Evolutionary conservation across 2,329 filamentous ascomycete genomes (phyloP).

Genomic region (Alternaria hordeiaustralica): DNA sequence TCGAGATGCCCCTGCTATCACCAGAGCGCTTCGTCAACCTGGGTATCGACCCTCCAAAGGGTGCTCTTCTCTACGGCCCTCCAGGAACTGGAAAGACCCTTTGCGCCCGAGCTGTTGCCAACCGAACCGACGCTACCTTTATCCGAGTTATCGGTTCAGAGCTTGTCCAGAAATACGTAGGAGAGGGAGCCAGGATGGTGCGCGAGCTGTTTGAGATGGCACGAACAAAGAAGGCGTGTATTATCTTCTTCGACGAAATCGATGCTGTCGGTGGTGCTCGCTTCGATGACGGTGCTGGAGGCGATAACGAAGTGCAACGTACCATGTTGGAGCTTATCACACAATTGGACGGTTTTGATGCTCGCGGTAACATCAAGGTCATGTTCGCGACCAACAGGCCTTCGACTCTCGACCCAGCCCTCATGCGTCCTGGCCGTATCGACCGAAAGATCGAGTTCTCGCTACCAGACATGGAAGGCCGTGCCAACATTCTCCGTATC

Average conservation of each 20-base stretch:
- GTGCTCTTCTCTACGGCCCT: conserved; percentile 92
- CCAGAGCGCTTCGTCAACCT: conserved; percentile 97
- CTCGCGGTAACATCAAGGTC: conserved; percentile 97
- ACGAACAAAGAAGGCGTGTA: conserved; percentile 98
- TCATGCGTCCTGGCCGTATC: conserved; percentile 97
- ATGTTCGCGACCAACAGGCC: conserved; percentile 99
- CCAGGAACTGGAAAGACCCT: conserved; percentile 99
- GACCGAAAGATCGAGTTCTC: conserved; percentile 99
- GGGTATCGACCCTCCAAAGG: conserved; percentile 98
- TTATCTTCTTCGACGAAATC: conserved; percentile 99
- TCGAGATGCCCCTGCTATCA: conserved; percentile 96
- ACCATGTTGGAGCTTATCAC: conserved; percentile 99
- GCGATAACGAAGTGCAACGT: conserved; percentile 96
- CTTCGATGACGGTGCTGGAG: conserved; percentile 95
- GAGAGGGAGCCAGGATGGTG: conserved; percentile 97
- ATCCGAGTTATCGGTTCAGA: conserved; percentile 98
- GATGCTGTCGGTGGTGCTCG: conserved; percentile 94
- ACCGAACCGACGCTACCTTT: conserved; percentile 97
- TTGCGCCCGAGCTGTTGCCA: conserved; percentile 95
- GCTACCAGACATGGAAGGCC: conserved; percentile 92
- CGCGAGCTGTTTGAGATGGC: conserved; percentile 99
- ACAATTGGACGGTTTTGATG: conserved; percentile 94
- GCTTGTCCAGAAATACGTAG: conserved; percentile 98
- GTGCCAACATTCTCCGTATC: conserved; percentile 96
- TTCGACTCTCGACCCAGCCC: conserved; percentile 91